Evolutionary conservation across 805 yeast species (phyloP), one percentile per base, ranked within the genome.

Genomic region (Blastobotrys attinorum): DNA sequence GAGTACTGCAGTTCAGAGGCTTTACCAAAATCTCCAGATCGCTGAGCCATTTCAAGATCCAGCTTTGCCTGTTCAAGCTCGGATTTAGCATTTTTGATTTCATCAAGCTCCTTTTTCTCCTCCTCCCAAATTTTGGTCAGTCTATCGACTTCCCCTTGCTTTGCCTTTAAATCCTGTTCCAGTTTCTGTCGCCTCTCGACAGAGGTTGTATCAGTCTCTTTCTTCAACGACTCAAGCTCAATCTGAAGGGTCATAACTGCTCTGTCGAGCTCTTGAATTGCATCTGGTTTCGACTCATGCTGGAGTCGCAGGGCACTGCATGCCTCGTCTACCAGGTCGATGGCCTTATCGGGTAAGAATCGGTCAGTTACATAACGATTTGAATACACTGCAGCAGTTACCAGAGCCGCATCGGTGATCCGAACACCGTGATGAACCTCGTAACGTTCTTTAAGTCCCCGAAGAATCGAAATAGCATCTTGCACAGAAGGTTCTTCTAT

Each of bases 361-460:
- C 97, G 67, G 61, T 90, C 97, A 2, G 94, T 83, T 44, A 90
- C 85, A 61, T 90, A 90, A 50, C 98, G 73, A 58, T 87, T 85
- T 39, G 94, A 79, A 58, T 89, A 77, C 4, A 85, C 80, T 0
- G 96, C 96, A 10, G 97, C 96, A 0, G 96, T 83, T 1, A 90
- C 97, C 44, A 90, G 70, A 0, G 98, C 96, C 39, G 88, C 76
- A 59, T 90, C 98, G 3, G 90, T 76, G 47, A 90, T 86, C 50
- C 96, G 76, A 5, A 90, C 98, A 66, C 98, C 98, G 58, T 90
- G 98, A 57, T 90, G 98, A 2, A 90, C 96, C 59, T 90, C 98
- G 61, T 90, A 90, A 49, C 83, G 75, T 58, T 90, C 97, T 61
- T 90, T 89, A 56, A 90, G 72, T 3, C 98, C 98, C 58, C 98